phyloP scores from a whole-genome alignment of 2,329 filamentous ascomycete genomes.

The Calonectria honghensis region DNA sequence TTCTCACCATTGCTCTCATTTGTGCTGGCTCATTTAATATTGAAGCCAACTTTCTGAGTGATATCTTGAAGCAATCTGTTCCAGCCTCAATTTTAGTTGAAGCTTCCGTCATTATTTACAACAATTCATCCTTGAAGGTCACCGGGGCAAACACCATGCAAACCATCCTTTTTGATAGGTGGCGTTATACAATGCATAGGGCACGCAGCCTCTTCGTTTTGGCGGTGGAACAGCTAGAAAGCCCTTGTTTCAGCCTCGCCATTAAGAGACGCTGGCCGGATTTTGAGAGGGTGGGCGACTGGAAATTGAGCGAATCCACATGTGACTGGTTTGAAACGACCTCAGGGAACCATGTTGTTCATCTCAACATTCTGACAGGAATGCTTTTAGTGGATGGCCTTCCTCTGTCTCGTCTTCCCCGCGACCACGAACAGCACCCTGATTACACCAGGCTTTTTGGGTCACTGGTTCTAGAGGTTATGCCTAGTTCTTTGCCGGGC shows the following conservation, averaged over 20 bases:
- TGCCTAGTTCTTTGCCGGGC: constrained; percentile 44
- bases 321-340: constrained; percentile 43
- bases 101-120: constrained; percentile 36
- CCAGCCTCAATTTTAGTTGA: constrained; percentile 45
- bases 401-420: constrained; percentile 40
- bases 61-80: constrained; percentile 27
- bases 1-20: constrained; percentile 36
- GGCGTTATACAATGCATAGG: constrained; percentile 37
- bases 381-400: constrained; percentile 38
- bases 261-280: constrained; percentile 45
- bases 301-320: constrained; percentile 26
- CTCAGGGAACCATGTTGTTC: background rate
- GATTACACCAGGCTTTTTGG: constrained; percentile 48
- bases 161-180: constrained; percentile 38
- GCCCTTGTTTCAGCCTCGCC: constrained; percentile 41
- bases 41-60: background rate
- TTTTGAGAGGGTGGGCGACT: constrained; percentile 27
- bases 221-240: background rate
- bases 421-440: constrained; percentile 10
- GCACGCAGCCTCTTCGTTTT: constrained; percentile 2
- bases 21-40: constrained; percentile 47
- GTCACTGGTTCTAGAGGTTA: constrained; percentile 39
- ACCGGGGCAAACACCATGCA: background rate
- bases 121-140: constrained; percentile 2
- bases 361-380: constrained; percentile 45